Conservation (phyloP, 768 basidiomycete species). For the Tubosaeta sp. region DNA sequence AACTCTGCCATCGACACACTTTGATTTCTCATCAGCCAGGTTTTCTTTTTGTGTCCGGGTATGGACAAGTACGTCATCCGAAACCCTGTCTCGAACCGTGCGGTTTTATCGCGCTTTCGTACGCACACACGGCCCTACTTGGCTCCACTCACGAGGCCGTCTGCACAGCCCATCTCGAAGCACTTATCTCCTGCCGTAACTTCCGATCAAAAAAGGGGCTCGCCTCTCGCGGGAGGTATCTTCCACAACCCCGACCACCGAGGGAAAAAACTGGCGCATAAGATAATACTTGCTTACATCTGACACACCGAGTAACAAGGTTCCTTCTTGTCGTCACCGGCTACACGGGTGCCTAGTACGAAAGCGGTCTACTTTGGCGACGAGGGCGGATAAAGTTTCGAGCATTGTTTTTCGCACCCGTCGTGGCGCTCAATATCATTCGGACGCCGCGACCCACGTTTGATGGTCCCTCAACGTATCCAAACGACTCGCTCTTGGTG, state of each 20-base stretch:
- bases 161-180: too few relatives aligned
- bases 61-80: not conserved
- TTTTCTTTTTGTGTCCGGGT: not conserved
- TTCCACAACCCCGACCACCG: too few relatives aligned
- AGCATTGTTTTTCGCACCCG: not conserved
- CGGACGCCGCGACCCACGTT: too few relatives aligned
- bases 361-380: not conserved
- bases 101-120: not conserved
- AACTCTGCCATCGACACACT: conserved; percentile 21
- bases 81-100: not conserved
- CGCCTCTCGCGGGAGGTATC: not conserved
- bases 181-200: too few relatives aligned
- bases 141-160: too few relatives aligned
- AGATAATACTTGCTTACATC: too few relatives aligned
- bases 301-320: not conserved
- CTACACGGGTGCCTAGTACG: not conserved
- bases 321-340: not conserved
- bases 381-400: not conserved
- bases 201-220: too few relatives aligned
- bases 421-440: not conserved
- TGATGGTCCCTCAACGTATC: not conserved
- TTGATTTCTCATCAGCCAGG: too few relatives aligned
- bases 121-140: not conserved
- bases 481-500: not conserved
- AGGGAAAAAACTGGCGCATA: not conserved